phyloP scores from a whole-genome alignment of 2,329 filamentous ascomycete genomes.

The Parasarocladium wereldwijsianum region DNA sequence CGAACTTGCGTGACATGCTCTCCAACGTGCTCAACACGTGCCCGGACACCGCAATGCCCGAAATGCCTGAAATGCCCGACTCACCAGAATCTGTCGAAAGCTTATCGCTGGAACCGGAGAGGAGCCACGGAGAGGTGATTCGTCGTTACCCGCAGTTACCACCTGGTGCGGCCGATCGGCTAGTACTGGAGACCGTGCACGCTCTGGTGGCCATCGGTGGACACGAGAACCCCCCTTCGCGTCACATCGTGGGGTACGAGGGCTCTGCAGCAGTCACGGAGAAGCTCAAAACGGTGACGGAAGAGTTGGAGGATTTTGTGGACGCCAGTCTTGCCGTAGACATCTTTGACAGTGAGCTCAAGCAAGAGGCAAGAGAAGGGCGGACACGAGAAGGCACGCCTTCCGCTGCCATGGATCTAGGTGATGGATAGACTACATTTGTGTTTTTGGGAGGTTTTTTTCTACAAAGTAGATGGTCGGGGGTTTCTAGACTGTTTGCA shows the following conservation, averaged over 20 bases:
- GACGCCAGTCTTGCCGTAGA: slow-evolving; percentile 79
- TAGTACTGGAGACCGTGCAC: slow-evolving; percentile 82
- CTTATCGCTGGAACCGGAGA: slow-evolving; percentile 17
- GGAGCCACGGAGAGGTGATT: slow-evolving; percentile 30
- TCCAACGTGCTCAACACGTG: slow-evolving; percentile 65
- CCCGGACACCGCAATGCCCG: slow-evolving; percentile 42
- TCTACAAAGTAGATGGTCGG: too few relatives aligned
- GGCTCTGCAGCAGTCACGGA: slow-evolving; percentile 81
- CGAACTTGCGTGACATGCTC: slow-evolving; percentile 71
- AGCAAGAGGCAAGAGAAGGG: slow-evolving; percentile 29
- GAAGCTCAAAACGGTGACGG: slow-evolving; percentile 89
- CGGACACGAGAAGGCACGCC: slow-evolving; percentile 3
- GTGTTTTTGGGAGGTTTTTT: too few relatives aligned
- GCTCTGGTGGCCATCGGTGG: slow-evolving; percentile 85
- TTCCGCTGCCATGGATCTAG: too few relatives aligned
- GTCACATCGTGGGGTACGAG: slow-evolving; percentile 88
- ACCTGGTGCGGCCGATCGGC: slow-evolving; percentile 48
- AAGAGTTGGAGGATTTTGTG: slow-evolving; percentile 92
- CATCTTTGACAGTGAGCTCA: slow-evolving; percentile 46
- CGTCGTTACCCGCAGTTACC: slow-evolving; percentile 64
- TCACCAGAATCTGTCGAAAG: slow-evolving; percentile 13
- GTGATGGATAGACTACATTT: too few relatives aligned
- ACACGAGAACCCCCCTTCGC: slow-evolving; percentile 85
- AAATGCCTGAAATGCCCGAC: slow-evolving; percentile 12
- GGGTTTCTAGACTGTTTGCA: too few relatives aligned